phyloP scores from a whole-genome alignment of 352 stramenopile species.

The Phytopythium chamaehyphon region DNA sequence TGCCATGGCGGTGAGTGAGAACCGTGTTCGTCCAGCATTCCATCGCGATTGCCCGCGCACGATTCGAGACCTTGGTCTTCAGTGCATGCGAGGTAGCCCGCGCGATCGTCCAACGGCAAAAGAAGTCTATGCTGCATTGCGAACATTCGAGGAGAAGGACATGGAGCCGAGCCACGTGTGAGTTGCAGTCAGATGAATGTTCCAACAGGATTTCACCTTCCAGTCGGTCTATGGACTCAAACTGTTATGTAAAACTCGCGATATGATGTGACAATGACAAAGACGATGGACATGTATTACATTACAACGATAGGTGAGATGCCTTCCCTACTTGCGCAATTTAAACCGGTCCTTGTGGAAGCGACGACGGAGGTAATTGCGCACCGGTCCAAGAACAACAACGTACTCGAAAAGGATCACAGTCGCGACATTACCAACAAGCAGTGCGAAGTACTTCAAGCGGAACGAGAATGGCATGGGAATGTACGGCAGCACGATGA shows the following conservation, averaged over 20 bases:
- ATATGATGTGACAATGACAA: background rate
- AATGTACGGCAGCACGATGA: conserved; percentile 45
- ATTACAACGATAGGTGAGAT: too few species aligned
- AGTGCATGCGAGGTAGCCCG: conserved; percentile 2
- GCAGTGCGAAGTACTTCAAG: conserved; percentile 26
- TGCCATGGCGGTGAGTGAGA: conserved; percentile 38
- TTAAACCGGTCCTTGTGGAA: conserved; percentile 52
- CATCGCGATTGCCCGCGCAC: conserved; percentile 27
- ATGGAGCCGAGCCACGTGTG: background rate
- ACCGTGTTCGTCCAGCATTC: conserved; percentile 29
- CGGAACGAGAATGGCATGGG: conserved; percentile 40
- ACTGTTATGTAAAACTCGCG: too few species aligned
- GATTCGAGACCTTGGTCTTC: conserved; percentile 22
- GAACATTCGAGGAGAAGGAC: conserved; percentile 1
- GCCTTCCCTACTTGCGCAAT: conserved; percentile 24
- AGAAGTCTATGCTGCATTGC: conserved; percentile 4
- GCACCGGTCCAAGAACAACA: conserved; percentile 36
- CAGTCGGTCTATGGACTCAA: too few species aligned
- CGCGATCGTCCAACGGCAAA: conserved; percentile 3
- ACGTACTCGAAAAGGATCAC: conserved; percentile 38
- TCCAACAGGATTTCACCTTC: too few species aligned
- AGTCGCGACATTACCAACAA: conserved; percentile 25
- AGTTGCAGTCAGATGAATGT: too few species aligned
- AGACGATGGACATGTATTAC: background rate
- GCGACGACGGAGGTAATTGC: conserved; percentile 40